Evolutionary conservation across 805 yeast species (phyloP).

Genomic region (Hanseniaspora guilliermondii): DNA sequence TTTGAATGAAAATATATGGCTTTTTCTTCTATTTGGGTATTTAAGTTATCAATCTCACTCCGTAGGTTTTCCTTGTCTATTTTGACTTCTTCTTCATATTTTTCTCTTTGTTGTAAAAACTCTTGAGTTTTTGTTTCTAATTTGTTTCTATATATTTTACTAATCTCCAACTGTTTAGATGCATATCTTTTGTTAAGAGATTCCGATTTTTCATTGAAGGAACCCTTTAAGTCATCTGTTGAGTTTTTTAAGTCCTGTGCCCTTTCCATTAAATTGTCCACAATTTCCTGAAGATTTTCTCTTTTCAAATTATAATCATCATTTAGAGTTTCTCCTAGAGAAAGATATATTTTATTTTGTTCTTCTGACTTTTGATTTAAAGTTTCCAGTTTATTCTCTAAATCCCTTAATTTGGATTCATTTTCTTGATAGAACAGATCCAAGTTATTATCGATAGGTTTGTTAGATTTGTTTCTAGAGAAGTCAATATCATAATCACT

Average conservation of each 20-base stretch:
- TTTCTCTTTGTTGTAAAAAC: slow-evolving; percentile 29
- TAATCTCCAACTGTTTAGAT: slow-evolving; percentile 17
- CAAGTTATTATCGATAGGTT: slow-evolving; percentile 11
- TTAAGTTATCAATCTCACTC: slow-evolving; percentile 23
- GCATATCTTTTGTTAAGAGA: slow-evolving; percentile 15
- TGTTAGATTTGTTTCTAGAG: neutral
- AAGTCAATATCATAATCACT: neutral
- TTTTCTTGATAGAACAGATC: slow-evolving; percentile 26
- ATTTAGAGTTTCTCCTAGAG: slow-evolving; percentile 18
- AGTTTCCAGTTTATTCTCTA: slow-evolving; percentile 21
- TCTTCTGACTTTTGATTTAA: slow-evolving; percentile 22
- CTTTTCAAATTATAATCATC: slow-evolving; percentile 9
- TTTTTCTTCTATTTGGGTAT: slow-evolving; percentile 16
- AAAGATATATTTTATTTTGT: slow-evolving; percentile 18
- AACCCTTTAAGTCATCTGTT: neutral
- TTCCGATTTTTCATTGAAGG: neutral
- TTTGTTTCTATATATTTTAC: slow-evolving; percentile 18
- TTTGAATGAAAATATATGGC: slow-evolving; percentile 16
- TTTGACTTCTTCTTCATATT: slow-evolving; percentile 24
- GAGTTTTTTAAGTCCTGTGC: neutral
- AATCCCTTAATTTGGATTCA: slow-evolving; percentile 23
- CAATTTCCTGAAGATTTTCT: neutral
- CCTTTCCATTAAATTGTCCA: neutral
- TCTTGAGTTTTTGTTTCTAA: slow-evolving; percentile 26
- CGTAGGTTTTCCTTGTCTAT: slow-evolving; percentile 23